These are phyloP conservation scores for Diaporthe caulivora DNA, from an alignment of 2,329 filamentous ascomycete genomes.

Conservation along the genomic window DNA sequence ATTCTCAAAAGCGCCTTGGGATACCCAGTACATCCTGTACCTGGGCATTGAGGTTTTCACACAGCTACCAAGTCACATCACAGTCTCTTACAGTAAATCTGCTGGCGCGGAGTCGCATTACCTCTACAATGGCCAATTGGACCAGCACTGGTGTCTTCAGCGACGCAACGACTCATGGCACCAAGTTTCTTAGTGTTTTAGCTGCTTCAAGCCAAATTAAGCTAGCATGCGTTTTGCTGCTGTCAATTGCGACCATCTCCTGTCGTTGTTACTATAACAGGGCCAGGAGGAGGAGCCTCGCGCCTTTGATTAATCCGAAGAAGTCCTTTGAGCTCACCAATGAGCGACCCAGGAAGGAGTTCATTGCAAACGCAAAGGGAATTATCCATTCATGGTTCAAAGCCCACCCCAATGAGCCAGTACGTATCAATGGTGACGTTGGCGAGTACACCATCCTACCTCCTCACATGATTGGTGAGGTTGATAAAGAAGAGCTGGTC, in stretches of 20 bases:
- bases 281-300: background rate
- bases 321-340: background rate
- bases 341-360: background rate
- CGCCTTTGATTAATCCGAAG: background rate
- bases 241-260: background rate
- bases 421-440: background rate
- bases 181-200: too few species aligned
- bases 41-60: background rate
- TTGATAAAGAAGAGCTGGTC: background rate
- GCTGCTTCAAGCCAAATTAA: background rate
- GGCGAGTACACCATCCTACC: background rate
- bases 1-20: background rate
- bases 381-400: constrained; percentile 1
- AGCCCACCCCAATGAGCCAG: background rate
- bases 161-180: too few species aligned
- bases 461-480: background rate
- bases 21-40: background rate
- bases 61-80: background rate
- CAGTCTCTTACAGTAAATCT: too few species aligned
- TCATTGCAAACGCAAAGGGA: background rate
- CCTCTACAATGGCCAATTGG: too few species aligned
- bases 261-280: too few species aligned
- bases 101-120: too few species aligned
- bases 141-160: too few species aligned
- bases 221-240: background rate